Percentiles rank a stretch among this genome's conserved stretches.
Evolutionary conservation across 1,284 basidiomycete genomes (phyloP).

Genomic region (Cerrena zonata): DNA sequence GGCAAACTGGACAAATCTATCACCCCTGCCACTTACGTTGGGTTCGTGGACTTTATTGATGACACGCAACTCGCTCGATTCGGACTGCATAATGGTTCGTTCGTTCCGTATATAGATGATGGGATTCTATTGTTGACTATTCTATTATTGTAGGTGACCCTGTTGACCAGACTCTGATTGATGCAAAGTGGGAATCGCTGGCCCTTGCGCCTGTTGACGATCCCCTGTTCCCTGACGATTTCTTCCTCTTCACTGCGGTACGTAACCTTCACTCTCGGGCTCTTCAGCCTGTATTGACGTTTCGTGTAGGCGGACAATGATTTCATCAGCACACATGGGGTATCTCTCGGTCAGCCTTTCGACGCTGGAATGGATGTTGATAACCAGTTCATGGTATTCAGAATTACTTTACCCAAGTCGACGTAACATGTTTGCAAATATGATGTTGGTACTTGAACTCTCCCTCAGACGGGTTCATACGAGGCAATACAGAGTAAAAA

Average conservation of each 20-base stretch:
- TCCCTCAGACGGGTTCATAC: no score
- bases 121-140: no score
- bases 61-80: constrained; percentile 50
- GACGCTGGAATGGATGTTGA: constrained; percentile 52
- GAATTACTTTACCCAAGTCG: constrained; percentile 61
- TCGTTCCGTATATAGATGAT: neutral
- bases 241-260: constrained; percentile 59
- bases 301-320: constrained; percentile 64
- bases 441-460: no score
- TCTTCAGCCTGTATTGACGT: no score
- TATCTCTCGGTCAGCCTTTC: constrained; percentile 47
- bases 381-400: constrained; percentile 64
- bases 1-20: constrained; percentile 47
- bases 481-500: no score
- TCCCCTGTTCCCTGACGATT: constrained; percentile 50
- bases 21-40: constrained; percentile 49
- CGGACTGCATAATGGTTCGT: constrained; percentile 51
- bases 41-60: constrained; percentile 53
- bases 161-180: constrained; percentile 51
- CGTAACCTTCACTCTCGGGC: no score
- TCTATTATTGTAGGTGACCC: constrained; percentile 22
- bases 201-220: constrained; percentile 55
- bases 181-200: constrained; percentile 65
- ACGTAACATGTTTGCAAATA: no score
- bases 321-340: constrained; percentile 56